A percentile compares a stretch with the other conserved stretches of the same genome.
phyloP scores from a whole-genome alignment of 257 asterid genomes.

The Plectranthus barbatus region DNA sequence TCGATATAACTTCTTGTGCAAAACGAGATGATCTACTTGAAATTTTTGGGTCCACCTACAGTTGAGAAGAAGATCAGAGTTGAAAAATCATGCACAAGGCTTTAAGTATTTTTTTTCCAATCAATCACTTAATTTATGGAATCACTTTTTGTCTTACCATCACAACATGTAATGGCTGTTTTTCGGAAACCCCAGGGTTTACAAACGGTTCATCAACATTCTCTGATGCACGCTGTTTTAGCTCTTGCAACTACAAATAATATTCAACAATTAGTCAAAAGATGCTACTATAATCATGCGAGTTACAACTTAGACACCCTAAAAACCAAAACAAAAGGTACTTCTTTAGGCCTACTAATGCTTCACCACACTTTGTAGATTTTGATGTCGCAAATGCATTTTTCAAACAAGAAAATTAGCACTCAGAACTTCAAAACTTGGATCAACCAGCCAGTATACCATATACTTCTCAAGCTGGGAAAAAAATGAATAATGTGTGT shows the following conservation, averaged over 20 bases:
- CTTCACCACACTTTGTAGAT: neutral
- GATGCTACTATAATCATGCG: neutral
- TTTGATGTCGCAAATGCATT: neutral
- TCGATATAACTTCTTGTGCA: slow-evolving; percentile 69
- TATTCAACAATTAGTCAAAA: slow-evolving; percentile 16
- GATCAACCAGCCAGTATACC: neutral
- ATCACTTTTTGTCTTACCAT: slow-evolving; percentile 51
- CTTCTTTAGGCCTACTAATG: neutral
- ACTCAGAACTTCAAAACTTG: neutral
- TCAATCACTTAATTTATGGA: neutral
- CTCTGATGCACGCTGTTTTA: slow-evolving; percentile 79
- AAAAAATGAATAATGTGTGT: slow-evolving; percentile 13
- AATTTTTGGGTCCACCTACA: slow-evolving; percentile 79
- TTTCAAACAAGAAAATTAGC: neutral
- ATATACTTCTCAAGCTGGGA: neutral
- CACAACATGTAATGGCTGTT: slow-evolving; percentile 90
- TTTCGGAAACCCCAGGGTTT: slow-evolving; percentile 82
- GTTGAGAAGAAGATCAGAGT: slow-evolving; percentile 12
- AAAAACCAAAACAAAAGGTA: neutral
- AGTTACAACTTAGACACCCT: neutral
- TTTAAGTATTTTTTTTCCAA: neutral
- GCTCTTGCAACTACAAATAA: slow-evolving; percentile 73
- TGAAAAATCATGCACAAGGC: neutral
- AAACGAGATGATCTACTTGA: slow-evolving; percentile 66
- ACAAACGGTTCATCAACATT: slow-evolving; percentile 62